Evolutionary conservation across 768 basidiomycete genomes (phyloP), one percentile per base, ranked within the genome.

Genomic region (Pleurotus djamor): DNA sequence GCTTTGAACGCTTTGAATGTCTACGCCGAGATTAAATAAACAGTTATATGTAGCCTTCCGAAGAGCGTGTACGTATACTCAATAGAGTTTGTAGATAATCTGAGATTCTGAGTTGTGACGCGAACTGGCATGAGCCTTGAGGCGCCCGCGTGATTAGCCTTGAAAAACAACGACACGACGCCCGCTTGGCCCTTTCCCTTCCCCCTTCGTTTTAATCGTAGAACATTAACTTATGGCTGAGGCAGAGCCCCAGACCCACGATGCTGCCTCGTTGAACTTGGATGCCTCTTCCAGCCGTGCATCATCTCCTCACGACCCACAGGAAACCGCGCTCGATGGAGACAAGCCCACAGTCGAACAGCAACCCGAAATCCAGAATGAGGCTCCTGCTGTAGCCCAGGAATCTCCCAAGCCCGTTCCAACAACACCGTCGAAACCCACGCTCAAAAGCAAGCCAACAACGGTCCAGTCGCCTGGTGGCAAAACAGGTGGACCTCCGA

Each of bases 1-100:
- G 83, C 84, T 12, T 72, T 93, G 65, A 84, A 89, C 62, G 90
- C 83, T 4, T 73, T 94, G 64, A 94, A 94, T 67, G 64, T 92
- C 69, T 82, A 83, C 64, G 83, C 84, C 13, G 71, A 72, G 57
- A 60, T 80, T 38, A 43, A 51, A 12, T 28, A 28, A 28, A 28
- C 3, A 28, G 3, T 1, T 48, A 66, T 63, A 48, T 34, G 32
- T 21, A 21, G 33, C 16, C 16, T 61, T 34, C 34, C 43, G 21
- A 28, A 28, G 21, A 28, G 3, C 21, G 21, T 28, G 21, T 28
- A 28, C 21, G 21, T 28, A 3, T 28, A 28, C 21, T 28, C 21
- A 28, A 1, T 28, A 28, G 21, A 28, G 21, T 28, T 28, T 28
- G 21, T 28, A 28, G 21, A 28, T 28, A 9, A 52, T 5, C 21